These are phyloP conservation scores for Ajuga chamaepitys DNA, from an alignment of 257 asterid species.

Conservation along the genomic window DNA sequence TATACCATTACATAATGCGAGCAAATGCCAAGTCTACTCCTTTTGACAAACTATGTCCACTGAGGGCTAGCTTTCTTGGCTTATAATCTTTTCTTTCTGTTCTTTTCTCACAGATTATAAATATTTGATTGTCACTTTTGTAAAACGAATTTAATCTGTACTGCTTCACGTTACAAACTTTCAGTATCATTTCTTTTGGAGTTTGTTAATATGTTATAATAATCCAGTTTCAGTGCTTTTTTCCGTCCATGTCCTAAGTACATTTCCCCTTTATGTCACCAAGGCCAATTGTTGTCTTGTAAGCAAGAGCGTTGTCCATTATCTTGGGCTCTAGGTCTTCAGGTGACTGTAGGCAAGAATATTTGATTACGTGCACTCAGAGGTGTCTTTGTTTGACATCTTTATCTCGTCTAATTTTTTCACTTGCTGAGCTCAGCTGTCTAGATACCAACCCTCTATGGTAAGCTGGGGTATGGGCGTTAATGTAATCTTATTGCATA, in stretches of 20 bases:
- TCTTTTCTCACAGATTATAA: background rate
- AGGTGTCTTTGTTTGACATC: background rate
- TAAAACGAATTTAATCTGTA: background rate
- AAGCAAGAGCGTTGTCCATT: background rate
- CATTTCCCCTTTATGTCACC: background rate
- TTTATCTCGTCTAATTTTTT: background rate
- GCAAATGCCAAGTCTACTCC: background rate
- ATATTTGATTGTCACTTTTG: background rate
- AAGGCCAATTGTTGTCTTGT: slow-evolving; percentile 5
- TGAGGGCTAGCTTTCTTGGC: background rate
- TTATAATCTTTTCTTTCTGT: background rate
- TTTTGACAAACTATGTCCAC: background rate
- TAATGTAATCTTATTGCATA: background rate
- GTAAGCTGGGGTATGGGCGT: slow-evolving; percentile 6
- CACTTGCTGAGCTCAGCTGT: slow-evolving; percentile 11
- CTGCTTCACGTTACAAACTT: background rate
- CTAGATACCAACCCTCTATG: background rate
- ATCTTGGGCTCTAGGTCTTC: background rate
- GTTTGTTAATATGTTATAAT: background rate
- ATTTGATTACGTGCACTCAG: background rate
- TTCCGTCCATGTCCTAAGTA: background rate
- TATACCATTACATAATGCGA: background rate
- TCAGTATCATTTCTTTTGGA: background rate
- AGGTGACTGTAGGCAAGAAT: slow-evolving; percentile 9
- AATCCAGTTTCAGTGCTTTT: background rate